These are phyloP conservation scores for Microcyclosporella mali DNA, from an alignment of 2,329 filamentous ascomycete species.

Conservation along the genomic window DNA sequence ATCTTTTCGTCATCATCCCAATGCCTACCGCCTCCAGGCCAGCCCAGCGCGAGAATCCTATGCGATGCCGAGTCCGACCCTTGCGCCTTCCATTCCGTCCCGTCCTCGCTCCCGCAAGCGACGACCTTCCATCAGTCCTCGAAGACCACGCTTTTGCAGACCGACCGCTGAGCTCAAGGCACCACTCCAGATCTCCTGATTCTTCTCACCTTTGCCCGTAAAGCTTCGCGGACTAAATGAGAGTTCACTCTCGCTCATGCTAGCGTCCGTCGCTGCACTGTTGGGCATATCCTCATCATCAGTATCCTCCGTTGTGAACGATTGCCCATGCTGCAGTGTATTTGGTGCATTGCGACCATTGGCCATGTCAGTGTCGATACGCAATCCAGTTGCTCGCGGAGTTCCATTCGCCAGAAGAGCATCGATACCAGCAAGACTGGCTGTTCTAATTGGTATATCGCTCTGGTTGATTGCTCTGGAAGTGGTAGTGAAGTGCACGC, in stretches of 20 bases:
- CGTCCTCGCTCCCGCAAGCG: conserved; percentile 68
- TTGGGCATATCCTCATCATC: conserved; percentile 32
- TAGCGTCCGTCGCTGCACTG: conserved; percentile 31
- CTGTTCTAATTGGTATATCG: conserved; percentile 38
- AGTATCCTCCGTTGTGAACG: conserved; percentile 27
- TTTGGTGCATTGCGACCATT: conserved; percentile 33
- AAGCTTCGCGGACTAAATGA: conserved; percentile 31
- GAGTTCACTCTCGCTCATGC: conserved; percentile 30
- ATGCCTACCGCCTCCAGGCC: no score
- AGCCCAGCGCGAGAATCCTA: conserved; percentile 7
- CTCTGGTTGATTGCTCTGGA: conserved; percentile 29
- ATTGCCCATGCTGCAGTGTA: conserved; percentile 32
- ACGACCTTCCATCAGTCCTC: conserved; percentile 90
- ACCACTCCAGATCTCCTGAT: conserved; percentile 68
- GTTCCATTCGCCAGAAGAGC: conserved; percentile 38
- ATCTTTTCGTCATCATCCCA: no score
- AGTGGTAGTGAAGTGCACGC: conserved; percentile 57
- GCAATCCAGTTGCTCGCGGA: conserved; percentile 34
- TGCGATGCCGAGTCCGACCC: conserved; percentile 34
- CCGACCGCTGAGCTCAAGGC: conserved; percentile 87
- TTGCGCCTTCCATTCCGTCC: conserved; percentile 29
- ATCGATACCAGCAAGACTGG: conserved; percentile 45
- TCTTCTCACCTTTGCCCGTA: conserved; percentile 36
- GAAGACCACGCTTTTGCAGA: conserved; percentile 83
- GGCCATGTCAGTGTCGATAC: conserved; percentile 47